phyloP scores from a whole-genome alignment of 2,329 filamentous ascomycete genomes.

The Fusarium azukiicola region DNA sequence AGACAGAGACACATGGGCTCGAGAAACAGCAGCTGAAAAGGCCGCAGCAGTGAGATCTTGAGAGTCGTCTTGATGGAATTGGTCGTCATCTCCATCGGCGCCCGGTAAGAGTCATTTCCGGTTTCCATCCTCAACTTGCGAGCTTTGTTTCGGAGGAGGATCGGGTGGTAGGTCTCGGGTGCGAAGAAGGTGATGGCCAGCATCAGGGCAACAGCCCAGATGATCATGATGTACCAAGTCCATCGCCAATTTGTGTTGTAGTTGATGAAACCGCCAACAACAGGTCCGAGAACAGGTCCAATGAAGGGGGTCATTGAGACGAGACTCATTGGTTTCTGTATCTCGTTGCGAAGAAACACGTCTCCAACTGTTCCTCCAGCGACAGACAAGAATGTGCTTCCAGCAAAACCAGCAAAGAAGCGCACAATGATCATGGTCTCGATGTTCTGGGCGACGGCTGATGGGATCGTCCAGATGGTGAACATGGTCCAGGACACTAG shows the following conservation, averaged over 20 bases:
- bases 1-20: slow-evolving; percentile 91
- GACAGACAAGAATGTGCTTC: slow-evolving; percentile 45
- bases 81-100: slow-evolving; percentile 27
- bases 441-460: slow-evolving; percentile 87
- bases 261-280: slow-evolving; percentile 48
- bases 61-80: slow-evolving; percentile 3
- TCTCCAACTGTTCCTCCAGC: slow-evolving; percentile 47
- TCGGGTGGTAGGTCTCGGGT: slow-evolving; percentile 48
- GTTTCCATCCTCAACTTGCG: slow-evolving; percentile 39
- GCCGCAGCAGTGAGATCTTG: slow-evolving; percentile 73
- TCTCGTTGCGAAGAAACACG: slow-evolving; percentile 34
- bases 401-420: slow-evolving; percentile 81
- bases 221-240: slow-evolving; percentile 49
- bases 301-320: slow-evolving; percentile 46
- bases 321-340: slow-evolving; percentile 48
- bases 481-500: slow-evolving; percentile 86
- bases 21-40: slow-evolving; percentile 86
- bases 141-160: slow-evolving; percentile 36
- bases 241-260: slow-evolving; percentile 43
- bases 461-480: slow-evolving; percentile 88
- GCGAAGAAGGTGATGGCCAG: slow-evolving; percentile 39
- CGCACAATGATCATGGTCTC: slow-evolving; percentile 87
- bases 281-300: slow-evolving; percentile 43
- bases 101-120: slow-evolving; percentile 20
- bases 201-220: slow-evolving; percentile 39